Conservation (phyloP, 2,329 filamentous ascomycete species). For the Cladorrhinum sp. region DNA sequence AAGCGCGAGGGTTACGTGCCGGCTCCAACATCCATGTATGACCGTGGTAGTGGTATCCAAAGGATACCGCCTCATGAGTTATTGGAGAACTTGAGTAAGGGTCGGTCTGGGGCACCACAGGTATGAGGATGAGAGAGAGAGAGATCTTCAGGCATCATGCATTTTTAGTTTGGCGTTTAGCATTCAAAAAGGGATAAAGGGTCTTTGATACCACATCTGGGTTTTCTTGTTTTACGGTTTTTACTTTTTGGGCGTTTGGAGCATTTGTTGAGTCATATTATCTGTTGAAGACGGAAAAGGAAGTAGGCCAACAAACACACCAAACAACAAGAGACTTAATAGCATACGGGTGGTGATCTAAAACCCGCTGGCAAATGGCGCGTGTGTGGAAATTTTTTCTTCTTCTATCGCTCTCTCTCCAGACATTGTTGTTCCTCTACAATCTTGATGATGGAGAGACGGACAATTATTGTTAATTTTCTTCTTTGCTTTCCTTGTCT, state of each 20-base stretch:
- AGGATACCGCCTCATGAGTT: constrained; percentile 61
- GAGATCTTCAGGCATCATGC: neutral
- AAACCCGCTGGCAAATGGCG: neutral
- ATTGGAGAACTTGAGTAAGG: constrained; percentile 51
- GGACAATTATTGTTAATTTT: neutral
- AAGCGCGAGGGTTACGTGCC: constrained; percentile 76
- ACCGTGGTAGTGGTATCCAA: constrained; percentile 56
- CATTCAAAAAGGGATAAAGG: constrained; percentile 6
- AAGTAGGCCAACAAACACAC: neutral
- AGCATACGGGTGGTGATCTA: neutral
- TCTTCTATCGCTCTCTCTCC: neutral
- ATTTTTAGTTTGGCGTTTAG: constrained; percentile 6
- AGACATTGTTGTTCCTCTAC: neutral
- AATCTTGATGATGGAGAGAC: constrained; percentile 1
- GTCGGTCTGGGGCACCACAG: constrained; percentile 47
- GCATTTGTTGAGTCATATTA: neutral
- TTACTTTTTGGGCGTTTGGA: neutral
- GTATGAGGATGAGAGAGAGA: constrained; percentile 38
- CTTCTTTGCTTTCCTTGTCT: neutral
- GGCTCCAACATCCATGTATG: constrained; percentile 66
- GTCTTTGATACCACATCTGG: constrained; percentile 2
- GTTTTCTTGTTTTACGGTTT: neutral
- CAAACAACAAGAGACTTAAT: neutral
- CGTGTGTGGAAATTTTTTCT: neutral
- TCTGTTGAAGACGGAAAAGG: neutral